These are phyloP conservation scores for Ustilago bromivora DNA, from an alignment of 1,284 basidiomycete genomes.

Conservation along the genomic window DNA sequence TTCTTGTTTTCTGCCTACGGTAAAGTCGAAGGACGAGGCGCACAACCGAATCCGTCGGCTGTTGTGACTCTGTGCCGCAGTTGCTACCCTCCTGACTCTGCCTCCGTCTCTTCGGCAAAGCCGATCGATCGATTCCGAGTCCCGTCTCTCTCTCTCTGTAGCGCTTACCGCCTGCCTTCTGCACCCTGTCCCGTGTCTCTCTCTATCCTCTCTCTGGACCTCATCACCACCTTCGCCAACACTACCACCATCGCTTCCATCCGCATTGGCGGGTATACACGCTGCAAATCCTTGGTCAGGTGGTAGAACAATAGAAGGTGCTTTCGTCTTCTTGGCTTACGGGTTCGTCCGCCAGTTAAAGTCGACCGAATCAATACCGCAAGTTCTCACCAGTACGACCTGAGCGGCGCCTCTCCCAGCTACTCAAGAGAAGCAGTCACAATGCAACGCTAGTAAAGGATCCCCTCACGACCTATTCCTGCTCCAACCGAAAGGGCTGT, in stretches of 20 bases:
- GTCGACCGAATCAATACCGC: neutral
- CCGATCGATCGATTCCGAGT: neutral
- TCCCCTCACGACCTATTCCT: neutral
- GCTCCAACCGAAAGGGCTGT: neutral
- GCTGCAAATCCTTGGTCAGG: neutral
- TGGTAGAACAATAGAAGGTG: neutral
- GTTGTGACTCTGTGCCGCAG: neutral
- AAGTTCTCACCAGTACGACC: neutral
- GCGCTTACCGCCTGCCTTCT: neutral
- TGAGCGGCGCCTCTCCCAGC: neutral
- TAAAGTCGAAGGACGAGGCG: neutral
- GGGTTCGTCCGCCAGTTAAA: neutral
- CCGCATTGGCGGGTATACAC: neutral
- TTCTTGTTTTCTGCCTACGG: neutral
- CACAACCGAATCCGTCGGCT: conserved; percentile 1
- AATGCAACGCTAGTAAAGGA: neutral
- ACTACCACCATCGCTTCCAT: neutral
- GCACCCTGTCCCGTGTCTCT: neutral
- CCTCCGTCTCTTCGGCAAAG: neutral
- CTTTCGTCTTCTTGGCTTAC: no score
- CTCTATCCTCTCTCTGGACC: neutral
- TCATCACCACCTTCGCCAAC: neutral
- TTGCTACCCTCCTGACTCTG: neutral
- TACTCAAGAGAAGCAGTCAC: neutral
- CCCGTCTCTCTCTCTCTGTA: neutral